These are phyloP conservation scores for Pythium angustatum DNA, from an alignment of 352 stramenopile species.

Conservation along the genomic window DNA sequence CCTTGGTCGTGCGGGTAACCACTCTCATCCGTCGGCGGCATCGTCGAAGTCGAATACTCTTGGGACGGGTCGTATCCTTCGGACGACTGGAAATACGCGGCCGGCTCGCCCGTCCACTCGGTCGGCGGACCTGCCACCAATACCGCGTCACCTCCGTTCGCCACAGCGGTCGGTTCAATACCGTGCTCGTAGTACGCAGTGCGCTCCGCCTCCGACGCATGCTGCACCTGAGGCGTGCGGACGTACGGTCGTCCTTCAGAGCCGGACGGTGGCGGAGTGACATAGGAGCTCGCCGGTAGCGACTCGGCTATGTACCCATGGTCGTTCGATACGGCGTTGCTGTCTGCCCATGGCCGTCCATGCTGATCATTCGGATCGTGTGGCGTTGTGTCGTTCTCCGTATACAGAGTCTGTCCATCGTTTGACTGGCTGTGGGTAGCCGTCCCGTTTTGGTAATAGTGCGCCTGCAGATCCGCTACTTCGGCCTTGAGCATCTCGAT, in stretches of 20 bases:
- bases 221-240: background rate
- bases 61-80: conserved; percentile 2
- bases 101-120: conserved; percentile 5
- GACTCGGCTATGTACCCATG: background rate
- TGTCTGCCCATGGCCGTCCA: background rate
- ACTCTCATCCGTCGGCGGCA: background rate
- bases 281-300: conserved; percentile 5
- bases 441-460: background rate
- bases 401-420: no score
- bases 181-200: no score
- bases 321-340: background rate
- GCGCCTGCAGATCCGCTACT: conserved; percentile 11
- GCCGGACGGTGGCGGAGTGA: conserved; percentile 7
- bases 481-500: conserved; percentile 44
- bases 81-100: background rate
- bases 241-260: background rate
- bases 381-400: no score
- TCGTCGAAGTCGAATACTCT: background rate
- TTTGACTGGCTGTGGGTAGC: background rate
- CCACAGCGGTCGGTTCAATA: background rate
- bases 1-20: no score
- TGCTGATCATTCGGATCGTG: background rate
- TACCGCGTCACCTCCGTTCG: background rate
- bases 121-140: no score
- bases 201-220: background rate